A percentile compares a stretch with the other conserved stretches of the same genome.
These are phyloP conservation scores for Tricholoma flavovirens DNA, from an alignment of 768 basidiomycete genomes.

Conservation along the genomic window DNA sequence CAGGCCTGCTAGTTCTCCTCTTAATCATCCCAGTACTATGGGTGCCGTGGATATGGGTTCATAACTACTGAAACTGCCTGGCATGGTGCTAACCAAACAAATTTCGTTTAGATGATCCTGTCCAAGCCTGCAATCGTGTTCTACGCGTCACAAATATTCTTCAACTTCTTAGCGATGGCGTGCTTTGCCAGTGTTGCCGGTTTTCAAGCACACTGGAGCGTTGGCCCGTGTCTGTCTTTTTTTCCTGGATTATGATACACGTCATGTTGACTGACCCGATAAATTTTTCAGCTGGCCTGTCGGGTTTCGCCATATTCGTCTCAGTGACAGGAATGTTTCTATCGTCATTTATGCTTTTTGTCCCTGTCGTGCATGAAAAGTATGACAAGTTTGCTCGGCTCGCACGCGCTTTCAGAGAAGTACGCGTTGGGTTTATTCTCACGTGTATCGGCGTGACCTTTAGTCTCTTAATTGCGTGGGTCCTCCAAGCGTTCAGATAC, in stretches of 20 bases:
- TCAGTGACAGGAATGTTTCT: constrained; percentile 68
- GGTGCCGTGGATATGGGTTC: constrained; percentile 68
- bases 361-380: constrained; percentile 81
- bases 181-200: constrained; percentile 86
- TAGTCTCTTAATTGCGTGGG: constrained; percentile 74
- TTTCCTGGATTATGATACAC: not conserved
- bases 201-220: constrained; percentile 80
- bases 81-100: constrained; percentile 1
- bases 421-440: constrained; percentile 81
- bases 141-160: constrained; percentile 77
- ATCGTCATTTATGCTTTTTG: constrained; percentile 64
- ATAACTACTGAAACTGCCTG: constrained; percentile 13
- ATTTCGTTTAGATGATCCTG: constrained; percentile 66
- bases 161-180: constrained; percentile 89
- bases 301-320: constrained; percentile 81
- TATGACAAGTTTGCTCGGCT: constrained; percentile 75
- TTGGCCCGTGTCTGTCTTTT: constrained; percentile 75
- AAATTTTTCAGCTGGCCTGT: constrained; percentile 63
- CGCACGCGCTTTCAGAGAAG: constrained; percentile 75
- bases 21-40: constrained; percentile 61
- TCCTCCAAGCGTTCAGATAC: constrained; percentile 15
- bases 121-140: constrained; percentile 78
- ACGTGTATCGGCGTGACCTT: constrained; percentile 61
- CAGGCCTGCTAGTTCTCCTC: constrained; percentile 52
- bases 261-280: constrained; percentile 12